These are phyloP conservation scores for Ambrosiella xylebori DNA, from an alignment of 2,329 filamentous ascomycete species.

Conservation along the genomic window DNA sequence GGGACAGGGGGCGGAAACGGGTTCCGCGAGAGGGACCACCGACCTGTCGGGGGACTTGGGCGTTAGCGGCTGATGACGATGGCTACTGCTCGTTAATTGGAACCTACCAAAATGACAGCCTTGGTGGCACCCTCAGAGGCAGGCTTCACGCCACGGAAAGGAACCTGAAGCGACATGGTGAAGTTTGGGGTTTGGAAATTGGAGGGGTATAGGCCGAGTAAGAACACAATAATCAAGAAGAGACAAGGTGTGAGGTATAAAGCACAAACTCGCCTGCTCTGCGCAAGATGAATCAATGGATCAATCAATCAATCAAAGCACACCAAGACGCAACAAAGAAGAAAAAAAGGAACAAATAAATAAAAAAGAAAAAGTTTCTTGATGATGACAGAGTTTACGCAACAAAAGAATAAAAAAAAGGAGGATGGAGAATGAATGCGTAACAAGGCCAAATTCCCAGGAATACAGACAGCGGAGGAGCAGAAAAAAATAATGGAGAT, in stretches of 20 bases:
- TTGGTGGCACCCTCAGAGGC: constrained; percentile 45
- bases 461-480: neutral
- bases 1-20: constrained; percentile 81
- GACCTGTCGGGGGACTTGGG: constrained; percentile 38
- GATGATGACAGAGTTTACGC: neutral
- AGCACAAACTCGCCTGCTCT: neutral
- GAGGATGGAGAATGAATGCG: neutral
- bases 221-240: neutral
- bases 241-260: neutral
- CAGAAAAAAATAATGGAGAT: constrained; percentile 4
- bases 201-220: neutral
- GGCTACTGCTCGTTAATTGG: neutral
- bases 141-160: constrained; percentile 31
- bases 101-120: constrained; percentile 72
- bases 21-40: constrained; percentile 91
- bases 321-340: too few species aligned
- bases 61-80: too few species aligned
- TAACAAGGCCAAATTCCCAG: neutral
- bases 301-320: neutral
- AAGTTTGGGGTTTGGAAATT: neutral
- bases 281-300: neutral
- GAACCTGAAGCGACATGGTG: constrained; percentile 26
- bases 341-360: neutral
- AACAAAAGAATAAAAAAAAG: neutral
- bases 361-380: constrained; percentile 1